Conservation (phyloP, 805 yeast genomes). For the Clavispora vitiphila region DNA sequence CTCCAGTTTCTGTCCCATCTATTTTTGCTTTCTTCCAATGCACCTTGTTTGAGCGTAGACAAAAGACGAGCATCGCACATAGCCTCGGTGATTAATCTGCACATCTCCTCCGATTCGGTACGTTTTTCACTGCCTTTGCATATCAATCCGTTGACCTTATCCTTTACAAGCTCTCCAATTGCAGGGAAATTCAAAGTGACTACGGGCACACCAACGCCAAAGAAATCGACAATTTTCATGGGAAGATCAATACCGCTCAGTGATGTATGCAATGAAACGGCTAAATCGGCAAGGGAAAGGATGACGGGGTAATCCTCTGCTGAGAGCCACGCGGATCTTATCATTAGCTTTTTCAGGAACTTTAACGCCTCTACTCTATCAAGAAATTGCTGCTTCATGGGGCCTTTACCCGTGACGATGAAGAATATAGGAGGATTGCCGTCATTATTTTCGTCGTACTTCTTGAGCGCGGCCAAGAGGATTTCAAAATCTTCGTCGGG, state of each 20-base stretch:
- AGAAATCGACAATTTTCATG: constrained; percentile 94
- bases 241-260: constrained; percentile 94
- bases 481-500: constrained; percentile 87
- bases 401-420: constrained; percentile 97
- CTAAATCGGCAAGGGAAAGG: constrained; percentile 74
- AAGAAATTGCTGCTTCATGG: constrained; percentile 55
- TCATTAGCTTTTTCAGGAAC: constrained; percentile 45
- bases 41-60: constrained; percentile 55
- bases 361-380: constrained; percentile 38
- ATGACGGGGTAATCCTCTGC: constrained; percentile 75
- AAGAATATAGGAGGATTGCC: constrained; percentile 49
- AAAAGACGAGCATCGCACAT: constrained; percentile 28
- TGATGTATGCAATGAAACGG: constrained; percentile 85
- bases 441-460: constrained; percentile 42
- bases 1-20: constrained; percentile 81
- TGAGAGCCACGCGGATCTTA: constrained; percentile 72
- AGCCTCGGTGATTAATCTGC: constrained; percentile 21
- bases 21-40: constrained; percentile 57
- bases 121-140: constrained; percentile 19
- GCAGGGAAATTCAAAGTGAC: constrained; percentile 74
- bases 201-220: constrained; percentile 95
- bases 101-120: constrained; percentile 21
- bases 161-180: constrained; percentile 67
- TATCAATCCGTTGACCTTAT: constrained; percentile 63
- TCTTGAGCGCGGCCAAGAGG: constrained; percentile 61